Conservation (phyloP, 345 rosid species). For the Euphorbia peplus region DNA sequence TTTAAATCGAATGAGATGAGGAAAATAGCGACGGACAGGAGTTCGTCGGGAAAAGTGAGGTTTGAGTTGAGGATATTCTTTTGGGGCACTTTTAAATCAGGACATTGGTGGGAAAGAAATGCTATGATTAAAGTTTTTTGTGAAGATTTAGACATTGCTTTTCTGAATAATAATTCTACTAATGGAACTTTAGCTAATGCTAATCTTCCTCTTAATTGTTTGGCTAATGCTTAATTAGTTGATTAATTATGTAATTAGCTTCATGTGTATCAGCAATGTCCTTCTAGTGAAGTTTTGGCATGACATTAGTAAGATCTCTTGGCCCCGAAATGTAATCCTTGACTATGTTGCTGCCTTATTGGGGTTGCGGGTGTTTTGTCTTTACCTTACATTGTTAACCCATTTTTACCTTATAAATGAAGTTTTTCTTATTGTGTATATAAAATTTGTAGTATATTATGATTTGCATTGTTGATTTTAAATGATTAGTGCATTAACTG, state of each 20-base stretch:
- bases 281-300: no score
- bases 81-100: constrained; percentile 31
- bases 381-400: no score
- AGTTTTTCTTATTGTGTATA: no score
- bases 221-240: constrained; percentile 1
- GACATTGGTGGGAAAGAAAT: constrained; percentile 27
- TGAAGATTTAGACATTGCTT: constrained; percentile 31
- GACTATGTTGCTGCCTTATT: no score
- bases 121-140: constrained; percentile 28
- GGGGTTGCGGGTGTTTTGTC: no score
- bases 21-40: constrained; percentile 23
- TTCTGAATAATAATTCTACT: constrained; percentile 6
- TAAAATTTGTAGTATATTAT: no score
- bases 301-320: no score
- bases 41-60: constrained; percentile 19
- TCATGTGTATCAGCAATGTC: no score
- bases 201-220: not conserved
- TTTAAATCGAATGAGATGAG: constrained; percentile 16
- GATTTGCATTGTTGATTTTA: no score
- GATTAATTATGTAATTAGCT: not conserved
- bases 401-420: no score
- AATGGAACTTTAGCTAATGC: not conserved
- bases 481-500: no score
- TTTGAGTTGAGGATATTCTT: constrained; percentile 29
- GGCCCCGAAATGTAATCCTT: no score